These are phyloP conservation scores for Rosa persica DNA, from an alignment of 306 rosid species.

Conservation along the genomic window DNA sequence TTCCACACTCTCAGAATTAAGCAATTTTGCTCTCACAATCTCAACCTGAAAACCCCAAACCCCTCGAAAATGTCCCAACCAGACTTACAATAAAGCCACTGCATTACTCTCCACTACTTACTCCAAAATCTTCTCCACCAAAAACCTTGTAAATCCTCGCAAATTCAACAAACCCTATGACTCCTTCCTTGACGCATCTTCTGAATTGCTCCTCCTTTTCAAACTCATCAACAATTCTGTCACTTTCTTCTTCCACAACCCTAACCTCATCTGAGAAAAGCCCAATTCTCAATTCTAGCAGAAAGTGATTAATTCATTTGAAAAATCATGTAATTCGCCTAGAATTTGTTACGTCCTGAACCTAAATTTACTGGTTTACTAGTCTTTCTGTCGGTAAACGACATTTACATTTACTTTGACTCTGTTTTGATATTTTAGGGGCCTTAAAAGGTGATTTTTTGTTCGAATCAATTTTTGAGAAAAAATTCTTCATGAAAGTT, in stretches of 20 bases:
- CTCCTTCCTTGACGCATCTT: conserved; percentile 38
- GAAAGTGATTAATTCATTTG: conserved; percentile 33
- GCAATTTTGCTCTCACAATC: conserved; percentile 65
- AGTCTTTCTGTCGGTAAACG: too few relatives aligned
- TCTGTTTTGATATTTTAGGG: too few relatives aligned
- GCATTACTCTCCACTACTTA: conserved; percentile 79
- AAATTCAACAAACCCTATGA: conserved; percentile 40
- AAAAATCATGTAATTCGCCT: conserved; percentile 55
- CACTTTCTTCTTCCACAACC: conserved; percentile 44
- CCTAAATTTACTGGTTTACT: too few relatives aligned
- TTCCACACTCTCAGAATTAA: conserved; percentile 78
- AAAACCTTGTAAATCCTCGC: conserved; percentile 38
- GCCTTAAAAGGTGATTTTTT: too few relatives aligned
- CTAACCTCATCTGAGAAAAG: conserved; percentile 29
- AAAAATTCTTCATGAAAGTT: too few relatives aligned
- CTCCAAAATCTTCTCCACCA: conserved; percentile 72
- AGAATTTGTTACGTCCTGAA: too few relatives aligned
- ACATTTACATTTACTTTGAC: too few relatives aligned
- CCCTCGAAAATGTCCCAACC: conserved; percentile 84
- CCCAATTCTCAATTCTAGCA: conserved; percentile 38
- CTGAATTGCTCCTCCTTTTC: conserved; percentile 62
- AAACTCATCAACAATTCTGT: conserved; percentile 46
- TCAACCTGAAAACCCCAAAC: conserved; percentile 73
- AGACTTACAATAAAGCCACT: conserved; percentile 90
- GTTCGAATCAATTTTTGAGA: too few relatives aligned